Percentiles rank a stretch among this genome's conserved stretches.
Evolutionary conservation across 805 yeast genomes (phyloP).

Genomic region (Zygoascus biomembranicola): DNA sequence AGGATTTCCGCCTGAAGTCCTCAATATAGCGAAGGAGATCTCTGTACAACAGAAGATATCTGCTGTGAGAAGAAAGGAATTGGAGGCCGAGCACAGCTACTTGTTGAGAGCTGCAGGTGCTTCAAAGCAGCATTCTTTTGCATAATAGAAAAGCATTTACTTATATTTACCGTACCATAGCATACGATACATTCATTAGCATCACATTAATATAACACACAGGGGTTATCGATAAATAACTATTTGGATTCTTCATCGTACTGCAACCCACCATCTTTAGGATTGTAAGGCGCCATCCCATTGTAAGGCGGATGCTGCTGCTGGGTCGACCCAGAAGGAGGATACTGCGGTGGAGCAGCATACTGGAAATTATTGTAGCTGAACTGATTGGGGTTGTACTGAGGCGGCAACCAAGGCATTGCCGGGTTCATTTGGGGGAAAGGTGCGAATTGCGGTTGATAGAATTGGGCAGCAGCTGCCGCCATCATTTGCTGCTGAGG

Average conservation of each 20-base stretch:
- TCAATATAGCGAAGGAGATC: constrained; percentile 40
- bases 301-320: neutral
- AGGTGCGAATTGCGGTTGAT: neutral
- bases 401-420: constrained; percentile 13
- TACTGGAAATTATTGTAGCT: neutral
- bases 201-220: too few relatives aligned
- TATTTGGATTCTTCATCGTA: constrained; percentile 15
- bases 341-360: neutral
- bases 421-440: constrained; percentile 3
- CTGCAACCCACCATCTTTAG: constrained; percentile 15
- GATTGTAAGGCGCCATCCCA: neutral
- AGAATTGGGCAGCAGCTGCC: neutral
- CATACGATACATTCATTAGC: too few relatives aligned
- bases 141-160: too few relatives aligned
- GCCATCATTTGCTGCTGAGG: neutral
- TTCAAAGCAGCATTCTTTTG: too few relatives aligned
- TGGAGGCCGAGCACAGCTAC: too few relatives aligned
- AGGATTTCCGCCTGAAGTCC: constrained; percentile 60
- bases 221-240: neutral
- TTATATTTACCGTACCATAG: too few relatives aligned
- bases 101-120: too few relatives aligned
- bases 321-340: neutral
- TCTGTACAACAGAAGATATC: neutral
- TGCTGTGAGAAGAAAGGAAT: too few relatives aligned
- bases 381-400: constrained; percentile 8